Evolutionary conservation across 805 yeast genomes (phyloP).

Genomic region (Hanseniaspora meyeri): DNA sequence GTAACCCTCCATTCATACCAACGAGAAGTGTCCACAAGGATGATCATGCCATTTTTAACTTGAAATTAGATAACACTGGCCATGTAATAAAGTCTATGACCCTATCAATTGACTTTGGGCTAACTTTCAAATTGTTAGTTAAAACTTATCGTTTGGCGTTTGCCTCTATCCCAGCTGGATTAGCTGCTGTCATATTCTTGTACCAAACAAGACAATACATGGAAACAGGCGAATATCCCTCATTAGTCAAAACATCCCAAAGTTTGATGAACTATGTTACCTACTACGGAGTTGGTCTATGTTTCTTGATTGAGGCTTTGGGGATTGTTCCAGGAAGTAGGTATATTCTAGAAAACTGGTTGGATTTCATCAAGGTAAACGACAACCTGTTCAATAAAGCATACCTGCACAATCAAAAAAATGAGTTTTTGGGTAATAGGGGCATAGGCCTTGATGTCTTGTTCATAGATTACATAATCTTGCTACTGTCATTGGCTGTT

Average conservation of each 20-base stretch:
- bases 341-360: slow-evolving; percentile 27
- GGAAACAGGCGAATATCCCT: slow-evolving; percentile 26
- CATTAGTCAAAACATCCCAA: slow-evolving; percentile 37
- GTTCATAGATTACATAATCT: slow-evolving; percentile 6
- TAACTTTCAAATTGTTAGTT: slow-evolving; percentile 55
- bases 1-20: slow-evolving; percentile 4
- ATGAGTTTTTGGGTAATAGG: slow-evolving; percentile 5
- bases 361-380: slow-evolving; percentile 40
- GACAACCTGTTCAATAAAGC: slow-evolving; percentile 7
- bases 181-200: slow-evolving; percentile 29
- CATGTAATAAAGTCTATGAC: slow-evolving; percentile 15
- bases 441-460: background rate
- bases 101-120: slow-evolving; percentile 20
- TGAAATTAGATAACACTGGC: slow-evolving; percentile 22
- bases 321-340: slow-evolving; percentile 28
- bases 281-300: background rate
- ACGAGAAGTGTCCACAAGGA: slow-evolving; percentile 40
- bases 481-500: background rate
- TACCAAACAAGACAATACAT: slow-evolving; percentile 24
- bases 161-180: slow-evolving; percentile 56
- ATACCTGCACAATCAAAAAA: background rate
- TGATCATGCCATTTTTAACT: slow-evolving; percentile 57
- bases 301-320: slow-evolving; percentile 26
- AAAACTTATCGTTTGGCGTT: slow-evolving; percentile 66
- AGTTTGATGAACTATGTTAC: slow-evolving; percentile 22